Evolutionary conservation across 179 eudicot genomes (phyloP), one percentile per base, ranked within the genome.

Genomic region (Heliamphora pulchella): DNA sequence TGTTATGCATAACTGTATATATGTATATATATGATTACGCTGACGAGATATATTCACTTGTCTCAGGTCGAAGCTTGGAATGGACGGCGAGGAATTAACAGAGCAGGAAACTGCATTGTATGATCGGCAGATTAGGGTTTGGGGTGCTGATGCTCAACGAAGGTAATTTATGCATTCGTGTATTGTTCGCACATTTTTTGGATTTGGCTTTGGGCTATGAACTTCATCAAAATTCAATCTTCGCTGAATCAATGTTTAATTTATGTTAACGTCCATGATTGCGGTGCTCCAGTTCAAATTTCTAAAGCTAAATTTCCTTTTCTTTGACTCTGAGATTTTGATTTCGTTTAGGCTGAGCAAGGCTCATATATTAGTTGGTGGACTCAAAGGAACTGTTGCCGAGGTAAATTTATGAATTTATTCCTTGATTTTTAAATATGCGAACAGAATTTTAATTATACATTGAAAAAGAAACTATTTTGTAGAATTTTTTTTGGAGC

Each of bases 111-210:
- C 99, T 20, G 99, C 99, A 2, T 88, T 96, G 46, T 96, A 94
- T 70, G 99, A 96, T 86, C 98, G 99, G 73, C 99, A 96, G 82
- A 96, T 96, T 86, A 89, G 99, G 90, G 98, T 96, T 61, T 96
- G 99, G 97, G 99, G 98, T 13, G 98, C 94, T 71, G 97, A 94
- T 83, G 99, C 97, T 73, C 98, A 96, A 80, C 87, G 97, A 84
- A 89, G 98, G 99, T 95, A 87, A 31, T 15, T 44, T 44, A 46
- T 75, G 55, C 4, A 3, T 50, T 43, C 4, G 6, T 47, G 31
- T 77, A 1, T 20, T 64, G 58, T 65, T 78, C 31, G 20, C 11
- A 39, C 51, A 17, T 54, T 54, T 31, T 31, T 31, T 31, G 31
- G 31, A 31, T 17, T 10, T 9, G 74, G 80, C 50, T 53, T 4